Conservation (phyloP, 2,329 filamentous ascomycete genomes). For the Beauveria bassiana region DNA sequence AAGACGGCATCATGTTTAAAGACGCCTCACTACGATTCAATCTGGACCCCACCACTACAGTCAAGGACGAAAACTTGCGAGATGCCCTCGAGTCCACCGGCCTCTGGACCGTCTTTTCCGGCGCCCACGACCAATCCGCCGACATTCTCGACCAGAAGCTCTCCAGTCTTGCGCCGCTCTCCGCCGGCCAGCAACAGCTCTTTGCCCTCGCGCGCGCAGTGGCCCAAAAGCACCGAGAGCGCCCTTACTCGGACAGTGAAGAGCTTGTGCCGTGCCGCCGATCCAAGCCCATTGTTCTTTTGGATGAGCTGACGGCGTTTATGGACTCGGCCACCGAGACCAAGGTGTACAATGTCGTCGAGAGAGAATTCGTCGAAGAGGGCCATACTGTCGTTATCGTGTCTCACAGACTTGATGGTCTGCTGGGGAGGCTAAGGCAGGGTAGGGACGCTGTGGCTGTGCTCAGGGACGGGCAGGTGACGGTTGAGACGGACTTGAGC, state of each 20-base stretch:
- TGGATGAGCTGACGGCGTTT: slow-evolving; percentile 25
- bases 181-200: slow-evolving; percentile 26
- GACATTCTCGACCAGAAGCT: slow-evolving; percentile 20
- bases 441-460: slow-evolving; percentile 21
- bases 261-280: not conserved
- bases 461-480: slow-evolving; percentile 14
- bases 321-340: slow-evolving; percentile 27
- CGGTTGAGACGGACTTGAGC: not conserved
- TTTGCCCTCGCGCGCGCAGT: slow-evolving; percentile 25
- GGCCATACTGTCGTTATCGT: slow-evolving; percentile 30
- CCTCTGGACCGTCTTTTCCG: slow-evolving; percentile 11
- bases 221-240: slow-evolving; percentile 16
- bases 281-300: slow-evolving; percentile 23
- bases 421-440: slow-evolving; percentile 17
- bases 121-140: not conserved
- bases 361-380: slow-evolving; percentile 17
- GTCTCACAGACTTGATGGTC: slow-evolving; percentile 24
- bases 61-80: slow-evolving; percentile 5
- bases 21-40: slow-evolving; percentile 17
- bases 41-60: slow-evolving; percentile 14
- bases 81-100: slow-evolving; percentile 11
- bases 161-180: slow-evolving; percentile 21
- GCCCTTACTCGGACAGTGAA: not conserved
- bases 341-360: slow-evolving; percentile 23
- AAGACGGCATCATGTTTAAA: slow-evolving; percentile 20